Percentiles rank a stretch among this genome's conserved stretches.
Evolutionary conservation across 345 rosid genomes (phyloP).

Genomic region (Psidium guajava): DNA sequence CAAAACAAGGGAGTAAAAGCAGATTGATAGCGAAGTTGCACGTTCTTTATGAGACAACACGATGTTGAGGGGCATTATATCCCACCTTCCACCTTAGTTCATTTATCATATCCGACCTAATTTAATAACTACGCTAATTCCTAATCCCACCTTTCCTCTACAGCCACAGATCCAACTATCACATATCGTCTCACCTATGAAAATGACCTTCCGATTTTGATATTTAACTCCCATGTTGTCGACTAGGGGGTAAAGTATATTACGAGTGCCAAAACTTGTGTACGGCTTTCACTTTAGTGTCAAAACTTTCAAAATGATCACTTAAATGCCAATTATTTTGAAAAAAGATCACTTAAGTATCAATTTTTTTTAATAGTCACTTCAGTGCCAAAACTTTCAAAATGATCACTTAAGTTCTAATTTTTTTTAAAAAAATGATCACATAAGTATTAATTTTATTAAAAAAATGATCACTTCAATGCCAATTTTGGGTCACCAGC

Average conservation of each 20-base stretch:
- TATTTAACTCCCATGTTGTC: neutral
- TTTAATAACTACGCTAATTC: neutral
- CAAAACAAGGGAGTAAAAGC: neutral
- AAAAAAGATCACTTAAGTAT: too few relatives aligned
- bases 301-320: too few relatives aligned
- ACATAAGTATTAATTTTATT: too few relatives aligned
- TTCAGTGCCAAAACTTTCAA: too few relatives aligned
- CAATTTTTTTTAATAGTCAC: too few relatives aligned
- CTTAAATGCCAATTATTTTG: too few relatives aligned
- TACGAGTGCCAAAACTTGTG: too few relatives aligned
- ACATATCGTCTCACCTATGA: neutral
- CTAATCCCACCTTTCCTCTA: neutral
- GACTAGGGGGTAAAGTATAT: neutral
- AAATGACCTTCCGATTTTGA: neutral
- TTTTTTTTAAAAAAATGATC: too few relatives aligned
- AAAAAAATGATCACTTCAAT: too few relatives aligned
- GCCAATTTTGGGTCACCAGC: too few relatives aligned
- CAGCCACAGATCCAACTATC: neutral
- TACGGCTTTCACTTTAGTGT: too few relatives aligned
- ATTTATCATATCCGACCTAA: neutral
- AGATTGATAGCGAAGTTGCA: neutral
- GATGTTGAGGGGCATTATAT: neutral
- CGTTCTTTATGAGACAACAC: neutral
- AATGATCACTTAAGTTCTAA: too few relatives aligned
- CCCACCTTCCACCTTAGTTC: neutral